Evolutionary conservation across 2,329 filamentous ascomycete genomes (phyloP), one percentile per base, ranked within the genome.

Genomic region (Akanthomyces lecanii): DNA sequence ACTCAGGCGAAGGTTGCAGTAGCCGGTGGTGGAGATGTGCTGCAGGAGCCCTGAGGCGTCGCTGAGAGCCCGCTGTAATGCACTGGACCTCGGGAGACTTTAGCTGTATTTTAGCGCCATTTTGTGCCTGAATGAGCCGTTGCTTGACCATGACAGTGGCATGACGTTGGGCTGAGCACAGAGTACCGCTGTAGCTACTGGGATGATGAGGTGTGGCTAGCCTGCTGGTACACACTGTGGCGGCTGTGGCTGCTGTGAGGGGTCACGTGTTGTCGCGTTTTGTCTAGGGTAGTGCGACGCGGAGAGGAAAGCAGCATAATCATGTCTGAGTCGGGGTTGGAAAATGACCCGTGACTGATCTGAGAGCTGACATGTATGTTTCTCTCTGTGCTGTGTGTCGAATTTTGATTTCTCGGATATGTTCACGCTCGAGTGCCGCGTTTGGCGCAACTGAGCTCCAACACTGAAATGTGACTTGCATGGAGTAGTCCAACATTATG

Each of bases 261-360:
- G 16, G 48, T 61, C 57, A 61, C 57, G 57, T 61, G 57, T 10
- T 23, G 18, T 44, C 57, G 38, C 48, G 38, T 36, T 25, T 21
- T 4, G 25, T 61, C 30, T 25, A 61, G 57, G 57, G 57, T 60
- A 60, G 36, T 30, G 48, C 10, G 25, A 10, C 18, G 30, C 16
- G 7, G 18, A 33, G n/a, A 51, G 47, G 23, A 11, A 7, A 25
- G 7, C 47, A 23, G 23, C 7, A 28, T 12, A 30, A 28, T 12
- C 4, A 16, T 11, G 38, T 10, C 7, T 12, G 33, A 40, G 3
- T 14, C 16, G 38, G 5, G 14, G 14, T 5, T 14, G 12, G 38
- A 4, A 1, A 11, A 40, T 40, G 4, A 4, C 16, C 1, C 4
- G 38, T 40, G 10, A 40, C 8, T 10, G 33, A 14, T 16, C 38